Conservation (phyloP, 345 rosid genomes). For the Gossypium turneri region DNA sequence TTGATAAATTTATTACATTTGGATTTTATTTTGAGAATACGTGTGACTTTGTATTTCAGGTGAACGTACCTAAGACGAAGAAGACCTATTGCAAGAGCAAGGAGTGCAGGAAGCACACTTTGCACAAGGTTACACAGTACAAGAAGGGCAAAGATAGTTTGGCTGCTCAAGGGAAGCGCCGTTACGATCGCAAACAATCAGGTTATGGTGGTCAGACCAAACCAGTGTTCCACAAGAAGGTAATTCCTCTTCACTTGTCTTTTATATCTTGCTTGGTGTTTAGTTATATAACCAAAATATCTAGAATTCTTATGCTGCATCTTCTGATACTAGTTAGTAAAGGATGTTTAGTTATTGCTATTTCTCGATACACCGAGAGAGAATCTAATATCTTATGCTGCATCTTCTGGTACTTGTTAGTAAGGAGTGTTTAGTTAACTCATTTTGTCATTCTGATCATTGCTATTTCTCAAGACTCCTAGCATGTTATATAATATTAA, state of each 20-base stretch:
- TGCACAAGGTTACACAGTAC: conserved; percentile 88
- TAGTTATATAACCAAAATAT: background rate
- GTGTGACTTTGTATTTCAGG: conserved; percentile 31
- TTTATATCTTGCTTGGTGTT: background rate
- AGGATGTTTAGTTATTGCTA: background rate
- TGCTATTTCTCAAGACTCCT: background rate
- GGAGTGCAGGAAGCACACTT: conserved; percentile 66
- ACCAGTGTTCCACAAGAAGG: conserved; percentile 94
- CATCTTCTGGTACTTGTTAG: background rate
- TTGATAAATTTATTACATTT: background rate
- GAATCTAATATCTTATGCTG: background rate
- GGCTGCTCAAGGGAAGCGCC: conserved; percentile 83
- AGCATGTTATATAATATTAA: background rate
- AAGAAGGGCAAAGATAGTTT: conserved; percentile 91
- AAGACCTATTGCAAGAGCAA: conserved; percentile 78
- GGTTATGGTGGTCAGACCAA: conserved; percentile 94
- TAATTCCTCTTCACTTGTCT: conserved; percentile 11
- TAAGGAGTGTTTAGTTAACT: background rate
- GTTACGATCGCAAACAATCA: conserved; percentile 83
- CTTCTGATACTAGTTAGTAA: background rate
- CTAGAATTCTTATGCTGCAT: background rate
- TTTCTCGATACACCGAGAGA: background rate
- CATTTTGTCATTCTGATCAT: background rate
- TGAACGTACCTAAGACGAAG: conserved; percentile 87
- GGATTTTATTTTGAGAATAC: background rate